Evolutionary conservation across 192 early-diverging fungal species (phyloP), one percentile per base, ranked within the genome.

Genomic region (Rhizophlyctis rosea): DNA sequence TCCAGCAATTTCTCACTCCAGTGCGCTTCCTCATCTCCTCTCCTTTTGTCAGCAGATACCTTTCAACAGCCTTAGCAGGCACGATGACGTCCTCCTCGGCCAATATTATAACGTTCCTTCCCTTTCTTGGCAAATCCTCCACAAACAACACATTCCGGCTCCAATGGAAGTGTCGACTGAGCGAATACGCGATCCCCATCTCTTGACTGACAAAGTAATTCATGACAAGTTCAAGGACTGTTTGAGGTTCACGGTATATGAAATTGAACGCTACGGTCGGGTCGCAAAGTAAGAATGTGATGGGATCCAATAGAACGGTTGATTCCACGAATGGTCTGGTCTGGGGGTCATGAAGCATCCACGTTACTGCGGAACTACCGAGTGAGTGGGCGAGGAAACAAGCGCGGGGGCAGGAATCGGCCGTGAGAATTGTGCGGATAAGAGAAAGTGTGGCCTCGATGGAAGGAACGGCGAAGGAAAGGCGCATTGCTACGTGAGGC

Each of bases 351-450:
- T 60, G 49, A 28, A 76, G 60, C 24, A 90, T 51, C 80, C 85
- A 87, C 16, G 77, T 60, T 23, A 80, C 70, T 0, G 81, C 71
- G 32, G 74, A 75, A 16, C 85, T 82, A 29, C 72, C 76, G 49
- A 89, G 76, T 5, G 77, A 81, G 67, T 90, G 89, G 3, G 76
- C 85, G 14, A 88, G 78, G 61, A 88, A 88, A 0, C 76, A 76
- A 1, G 88, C 88, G 18, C 78, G 67, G 16, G 63, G 24, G 59
- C 75, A 74, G 0, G 57, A 54, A 44, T 80, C 74, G 1, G 27
- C 18, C 13, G 59, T 56, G 5, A 88, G 69, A 62, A 86, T 82
- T 11, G 66, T 54, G 23, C 69, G 63, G 21, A 88, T 73, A 14
- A 70, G 75, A 16, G 59, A 44, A 3, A 85, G 72, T 1, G 76